phyloP scores from a whole-genome alignment of 1,284 basidiomycete species.

The Gomphus sp. region DNA sequence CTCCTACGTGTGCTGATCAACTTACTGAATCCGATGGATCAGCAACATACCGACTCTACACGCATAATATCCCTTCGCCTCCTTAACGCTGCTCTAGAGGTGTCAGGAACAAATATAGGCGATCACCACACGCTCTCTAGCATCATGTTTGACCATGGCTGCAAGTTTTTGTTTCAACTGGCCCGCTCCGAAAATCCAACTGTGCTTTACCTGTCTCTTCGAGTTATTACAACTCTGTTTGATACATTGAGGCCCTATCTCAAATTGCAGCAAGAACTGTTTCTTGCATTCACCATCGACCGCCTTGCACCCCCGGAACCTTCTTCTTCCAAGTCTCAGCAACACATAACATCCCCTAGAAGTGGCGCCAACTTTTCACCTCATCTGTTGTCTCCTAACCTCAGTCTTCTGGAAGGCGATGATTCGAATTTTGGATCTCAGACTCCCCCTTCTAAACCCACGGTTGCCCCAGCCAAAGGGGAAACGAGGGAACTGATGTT shows the following conservation, averaged over 20 bases:
- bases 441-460: constrained; percentile 41
- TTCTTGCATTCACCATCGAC: constrained; percentile 90
- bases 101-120: constrained; percentile 68
- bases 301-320: constrained; percentile 57
- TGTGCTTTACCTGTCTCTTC: constrained; percentile 74
- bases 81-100: constrained; percentile 85
- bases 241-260: constrained; percentile 82
- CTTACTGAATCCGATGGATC: constrained; percentile 89
- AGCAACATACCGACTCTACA: constrained; percentile 94
- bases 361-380: constrained; percentile 45
- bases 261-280: constrained; percentile 96
- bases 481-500: constrained; percentile 88
- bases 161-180: constrained; percentile 93
- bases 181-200: constrained; percentile 81
- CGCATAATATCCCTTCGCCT: constrained; percentile 84
- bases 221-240: constrained; percentile 83
- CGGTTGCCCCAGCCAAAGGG: constrained; percentile 72
- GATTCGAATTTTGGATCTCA: constrained; percentile 43
- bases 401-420: constrained; percentile 29
- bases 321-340: constrained; percentile 15
- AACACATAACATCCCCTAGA: constrained; percentile 14
- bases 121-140: constrained; percentile 65
- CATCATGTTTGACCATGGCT: constrained; percentile 81
- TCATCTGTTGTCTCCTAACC: constrained; percentile 32
- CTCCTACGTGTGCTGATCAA: constrained; percentile 92